These are phyloP conservation scores for Fraxinus velutina DNA, from an alignment of 305 asterid genomes.

Conservation along the genomic window DNA sequence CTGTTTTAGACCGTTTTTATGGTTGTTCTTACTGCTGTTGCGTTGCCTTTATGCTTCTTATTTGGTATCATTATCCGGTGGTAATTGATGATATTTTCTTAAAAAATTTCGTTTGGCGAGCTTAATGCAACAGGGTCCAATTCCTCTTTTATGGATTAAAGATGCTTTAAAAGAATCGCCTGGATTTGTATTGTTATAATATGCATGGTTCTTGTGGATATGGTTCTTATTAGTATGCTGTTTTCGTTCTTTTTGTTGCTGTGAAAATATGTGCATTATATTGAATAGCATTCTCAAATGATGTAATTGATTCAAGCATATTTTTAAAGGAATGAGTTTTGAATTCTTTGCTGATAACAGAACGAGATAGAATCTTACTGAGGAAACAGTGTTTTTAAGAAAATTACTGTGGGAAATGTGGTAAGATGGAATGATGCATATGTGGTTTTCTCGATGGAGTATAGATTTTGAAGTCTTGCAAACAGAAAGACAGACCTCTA, in stretches of 20 bases:
- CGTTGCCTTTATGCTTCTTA: background rate
- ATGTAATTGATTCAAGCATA: background rate
- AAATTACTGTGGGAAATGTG: background rate
- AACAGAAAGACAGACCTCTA: background rate
- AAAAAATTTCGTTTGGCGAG: background rate
- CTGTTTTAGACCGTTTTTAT: background rate
- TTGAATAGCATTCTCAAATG: background rate
- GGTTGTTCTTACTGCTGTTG: background rate
- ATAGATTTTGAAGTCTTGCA: background rate
- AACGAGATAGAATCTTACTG: background rate
- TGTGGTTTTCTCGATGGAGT: background rate
- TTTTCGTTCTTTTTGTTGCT: background rate
- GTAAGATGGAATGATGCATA: background rate
- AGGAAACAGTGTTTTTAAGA: background rate
- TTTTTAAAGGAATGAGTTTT: background rate
- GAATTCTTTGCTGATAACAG: background rate
- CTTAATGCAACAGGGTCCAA: background rate
- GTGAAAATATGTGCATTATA: background rate
- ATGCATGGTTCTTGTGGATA: background rate
- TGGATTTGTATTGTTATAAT: background rate
- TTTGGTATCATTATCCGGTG: background rate
- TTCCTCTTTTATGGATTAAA: background rate
- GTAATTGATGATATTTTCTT: background rate
- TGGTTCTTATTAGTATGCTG: background rate
- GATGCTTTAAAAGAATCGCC: background rate